Evolutionary conservation across 441 rosid genomes (phyloP), one percentile per base, ranked within the genome.

Genomic region (Kokia cookei): DNA sequence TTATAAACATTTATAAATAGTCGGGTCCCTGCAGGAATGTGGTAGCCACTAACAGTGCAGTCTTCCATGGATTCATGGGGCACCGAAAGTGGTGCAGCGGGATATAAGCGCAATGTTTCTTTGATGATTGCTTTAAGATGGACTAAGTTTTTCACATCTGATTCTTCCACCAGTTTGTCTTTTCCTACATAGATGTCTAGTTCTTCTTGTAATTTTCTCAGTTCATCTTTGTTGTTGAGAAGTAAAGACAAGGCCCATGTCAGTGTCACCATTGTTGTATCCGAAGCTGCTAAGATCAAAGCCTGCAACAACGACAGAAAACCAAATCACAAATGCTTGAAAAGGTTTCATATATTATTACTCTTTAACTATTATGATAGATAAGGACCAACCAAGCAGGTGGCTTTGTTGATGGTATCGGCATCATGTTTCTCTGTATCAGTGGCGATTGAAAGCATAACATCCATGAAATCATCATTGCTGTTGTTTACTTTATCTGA

Each of bases 391-490:
- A 65, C 69, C 54, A 73, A 51, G 13, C 76, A 53, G 0, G 71
- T 60, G 35, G 83, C 79, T 73, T 81, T 81, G 37, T 43, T 74
- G 72, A 81, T 15, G 15, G 81, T 77, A 17, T 79, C 83, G 1
- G 70, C 74, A 32, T 84, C 83, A 5, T 78, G 75, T 13, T 60
- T 47, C n/a, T 48, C 71, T 2, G 53, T 15, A 10, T 67, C 61
- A 1, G 7, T 45, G 10, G 68, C 58, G n/a, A 17, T 12, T 22
- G 78, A 69, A 10, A 81, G 37, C 87, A 84, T 59, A 19, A 73
- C 75, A 43, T 77, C 83, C 87, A 84, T 81, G 71, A 84, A 84
- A 40, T 79, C 82, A 63, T 35, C 57, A 1, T 72, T 70, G 3
- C 12, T 26, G n/a, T 58, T 58, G 1, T 26, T 51, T 1, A 11